phyloP scores from a whole-genome alignment of 352 stramenopile species.

The Globisporangium parvum region DNA sequence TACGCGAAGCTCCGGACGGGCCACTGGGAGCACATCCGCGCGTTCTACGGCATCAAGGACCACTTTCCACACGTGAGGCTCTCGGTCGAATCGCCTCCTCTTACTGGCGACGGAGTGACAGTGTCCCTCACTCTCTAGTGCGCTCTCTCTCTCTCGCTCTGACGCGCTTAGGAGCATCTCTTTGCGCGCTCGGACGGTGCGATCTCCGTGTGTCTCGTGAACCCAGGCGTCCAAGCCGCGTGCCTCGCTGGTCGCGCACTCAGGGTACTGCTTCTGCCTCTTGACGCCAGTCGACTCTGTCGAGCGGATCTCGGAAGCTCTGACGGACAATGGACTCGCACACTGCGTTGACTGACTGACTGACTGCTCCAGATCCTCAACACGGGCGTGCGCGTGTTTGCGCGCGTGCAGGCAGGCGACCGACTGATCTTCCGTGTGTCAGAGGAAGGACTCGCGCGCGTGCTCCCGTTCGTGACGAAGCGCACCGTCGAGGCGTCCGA shows the following conservation, averaged over 20 bases:
- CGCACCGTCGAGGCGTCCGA: conserved; percentile 29
- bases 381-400: conserved; percentile 85
- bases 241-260: conserved; percentile 54
- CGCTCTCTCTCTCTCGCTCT: conserved; percentile 1
- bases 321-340: not conserved
- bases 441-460: conserved; percentile 66
- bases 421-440: conserved; percentile 66
- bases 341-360: not conserved
- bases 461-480: conserved; percentile 83
- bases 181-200: conserved; percentile 62
- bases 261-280: conserved; percentile 20
- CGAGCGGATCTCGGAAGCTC: too few relatives aligned
- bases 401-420: conserved; percentile 44
- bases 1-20: conserved; percentile 48
- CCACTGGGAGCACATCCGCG: conserved; percentile 49
- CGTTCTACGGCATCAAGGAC: conserved; percentile 66
- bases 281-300: too few relatives aligned
- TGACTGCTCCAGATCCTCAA: conserved; percentile 59
- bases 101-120: not conserved
- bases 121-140: conserved; percentile 1
- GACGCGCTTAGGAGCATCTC: conserved; percentile 46
- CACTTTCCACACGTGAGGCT: conserved; percentile 38
- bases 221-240: conserved; percentile 34
- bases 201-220: conserved; percentile 60
- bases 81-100: not conserved